Evolutionary conservation across 2,329 filamentous ascomycete genomes (phyloP), one percentile per base, ranked within the genome.

Genomic region (Didymella keratinophila): DNA sequence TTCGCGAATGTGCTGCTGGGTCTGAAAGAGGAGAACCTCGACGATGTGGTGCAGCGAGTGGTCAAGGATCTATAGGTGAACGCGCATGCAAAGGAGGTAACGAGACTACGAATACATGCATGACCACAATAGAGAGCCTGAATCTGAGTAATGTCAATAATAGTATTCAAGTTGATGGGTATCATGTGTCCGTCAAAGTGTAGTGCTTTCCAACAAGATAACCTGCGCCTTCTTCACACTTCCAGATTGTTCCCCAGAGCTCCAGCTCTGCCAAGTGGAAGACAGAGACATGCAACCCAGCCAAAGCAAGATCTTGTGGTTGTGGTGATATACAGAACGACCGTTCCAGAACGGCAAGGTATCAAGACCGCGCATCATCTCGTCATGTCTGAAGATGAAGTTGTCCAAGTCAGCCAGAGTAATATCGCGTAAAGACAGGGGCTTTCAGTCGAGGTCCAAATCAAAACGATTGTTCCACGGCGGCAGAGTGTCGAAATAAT

Each of bases 1-100:
- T 76, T 75, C 58, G 71, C 71, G 14, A 77, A 77, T 52, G 52
- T 63, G 1, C 21, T 74, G 53, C 54, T 78, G 4, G 75, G 70
- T 0, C 52, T 78, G 43, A 23, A 71, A 37, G 63, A 73, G 51
- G 73, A 76, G 32, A 55, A 71, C 52, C 59, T 76, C 11, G 71
- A 74, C 18, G 65, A 73, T 34, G 67, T 71, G 2, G 64, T 78
- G 12, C 55, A 47, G 47, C 62, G 45, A 44, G 72, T 73, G 11
- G 56, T 75, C n/a, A 45, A 56, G 12, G 56, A 60, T 7, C 37
- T 64, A 25, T 67, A 47, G 44, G 20, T 20, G n/a, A 11, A 41
- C 23, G 20, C 12, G 25, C 16, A 30, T 12, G 2, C 32, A 5
- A 14, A 9, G 4, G 37, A 41, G n/a, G n/a, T n/a, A 6, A 9